phyloP scores from a whole-genome alignment of 2,329 filamentous ascomycete genomes.

The Alternaria hordeiaustralica region DNA sequence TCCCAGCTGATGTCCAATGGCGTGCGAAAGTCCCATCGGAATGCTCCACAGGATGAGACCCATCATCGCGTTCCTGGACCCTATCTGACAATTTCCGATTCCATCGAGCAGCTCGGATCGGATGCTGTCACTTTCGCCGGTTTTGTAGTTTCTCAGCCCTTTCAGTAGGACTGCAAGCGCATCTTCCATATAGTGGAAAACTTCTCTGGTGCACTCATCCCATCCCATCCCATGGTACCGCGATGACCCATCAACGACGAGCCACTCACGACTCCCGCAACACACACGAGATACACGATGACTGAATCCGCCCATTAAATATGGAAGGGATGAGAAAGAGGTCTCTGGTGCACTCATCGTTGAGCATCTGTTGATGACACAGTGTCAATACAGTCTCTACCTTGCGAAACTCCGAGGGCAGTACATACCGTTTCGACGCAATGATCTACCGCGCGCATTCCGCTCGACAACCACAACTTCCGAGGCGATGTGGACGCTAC shows the following conservation, averaged over 20 bases:
- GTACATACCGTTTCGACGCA: slow-evolving; percentile 33
- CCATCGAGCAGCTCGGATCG: slow-evolving; percentile 23
- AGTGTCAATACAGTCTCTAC: background rate
- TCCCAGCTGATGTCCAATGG: slow-evolving; percentile 31
- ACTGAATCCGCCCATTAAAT: too few relatives aligned
- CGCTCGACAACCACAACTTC: slow-evolving; percentile 35
- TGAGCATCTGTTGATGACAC: slow-evolving; percentile 16
- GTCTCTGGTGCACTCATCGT: slow-evolving; percentile 17
- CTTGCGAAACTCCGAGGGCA: background rate
- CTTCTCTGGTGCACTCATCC: slow-evolving; percentile 18
- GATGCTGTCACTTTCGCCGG: slow-evolving; percentile 19
- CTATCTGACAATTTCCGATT: slow-evolving; percentile 28
- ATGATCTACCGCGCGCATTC: slow-evolving; percentile 39
- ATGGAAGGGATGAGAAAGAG: too few relatives aligned
- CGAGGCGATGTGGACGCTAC: slow-evolving; percentile 31
- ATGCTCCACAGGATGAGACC: slow-evolving; percentile 22
- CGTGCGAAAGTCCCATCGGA: slow-evolving; percentile 29
- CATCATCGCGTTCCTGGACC: slow-evolving; percentile 29
- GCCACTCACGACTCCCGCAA: too few relatives aligned
- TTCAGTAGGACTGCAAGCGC: slow-evolving; percentile 27
- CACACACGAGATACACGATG: too few relatives aligned
- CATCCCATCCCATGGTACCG: too few relatives aligned
- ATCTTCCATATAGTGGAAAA: slow-evolving; percentile 25
- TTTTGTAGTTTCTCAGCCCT: slow-evolving; percentile 25
- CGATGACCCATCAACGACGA: too few relatives aligned